Evolutionary conservation across 1,139 yeast genomes (phyloP), one percentile per base, ranked within the genome.

Genomic region (Candida freyschussii): DNA sequence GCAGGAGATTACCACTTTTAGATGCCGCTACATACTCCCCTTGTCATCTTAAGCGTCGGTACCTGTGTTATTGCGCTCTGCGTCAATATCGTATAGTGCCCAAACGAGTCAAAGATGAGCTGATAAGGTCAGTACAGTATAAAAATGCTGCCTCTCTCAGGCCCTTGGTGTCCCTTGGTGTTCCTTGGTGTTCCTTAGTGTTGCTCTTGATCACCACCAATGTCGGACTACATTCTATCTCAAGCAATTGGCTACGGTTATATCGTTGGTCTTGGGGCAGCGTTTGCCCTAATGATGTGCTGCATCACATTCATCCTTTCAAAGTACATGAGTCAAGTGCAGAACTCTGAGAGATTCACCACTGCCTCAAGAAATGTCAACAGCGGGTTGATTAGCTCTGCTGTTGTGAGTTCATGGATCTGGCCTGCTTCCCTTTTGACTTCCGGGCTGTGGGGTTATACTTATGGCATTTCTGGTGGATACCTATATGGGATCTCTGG

Each of bases 381-480:
- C 34, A 48, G 61, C 8, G 67, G 67, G 16, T 44, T 62, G 21
- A 58, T 37, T 21, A 21, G 63, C 14, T 55, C 63, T 8, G 58
- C 63, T 14, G 62, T 62, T 3, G 66, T 63, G n/a, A 31, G 80
- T 24, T 74, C 83, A 9, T 64, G 69, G 69, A 59, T 65, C 13
- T 62, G 67, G 67, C 64, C 67, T 8, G 66, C 63, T 17, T 60
- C 68, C 13, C 44, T 64, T 24, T 49, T 63, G 27, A 57, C 63
- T 7, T 56, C 65, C 7, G 53, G 61, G 10, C 51, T 56, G 8
- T 54, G 60, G 63, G 50, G 58, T 18, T 63, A 63, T 34, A 68
- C 67, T 37, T 74, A 78, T 44, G 89, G 89, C 41, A 78, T 77
- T 33, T 76, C 75, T 21, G 65, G 75, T 17, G 46, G 72, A 1